phyloP scores from a whole-genome alignment of 2,329 filamentous ascomycete genomes.

The Claviceps arundinis region DNA sequence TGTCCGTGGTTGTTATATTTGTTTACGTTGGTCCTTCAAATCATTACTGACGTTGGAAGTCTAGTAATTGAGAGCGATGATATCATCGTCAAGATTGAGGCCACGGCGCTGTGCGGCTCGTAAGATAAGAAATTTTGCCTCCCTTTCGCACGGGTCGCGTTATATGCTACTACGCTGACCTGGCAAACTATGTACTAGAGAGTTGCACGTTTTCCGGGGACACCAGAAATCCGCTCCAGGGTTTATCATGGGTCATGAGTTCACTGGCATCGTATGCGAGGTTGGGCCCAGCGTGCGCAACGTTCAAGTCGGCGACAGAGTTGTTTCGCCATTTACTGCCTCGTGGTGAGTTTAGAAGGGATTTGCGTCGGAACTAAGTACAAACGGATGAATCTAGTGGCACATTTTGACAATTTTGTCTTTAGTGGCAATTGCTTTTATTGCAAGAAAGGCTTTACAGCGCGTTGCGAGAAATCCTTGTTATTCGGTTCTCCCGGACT shows the following conservation, averaged over 20 bases:
- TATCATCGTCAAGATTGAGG: constrained; percentile 70
- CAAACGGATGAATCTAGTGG: neutral
- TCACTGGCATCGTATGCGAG: constrained; percentile 62
- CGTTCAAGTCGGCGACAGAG: constrained; percentile 59
- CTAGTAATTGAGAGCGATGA: constrained; percentile 56
- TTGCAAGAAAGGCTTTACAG: constrained; percentile 63
- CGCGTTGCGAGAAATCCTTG: constrained; percentile 56
- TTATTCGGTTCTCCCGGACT: constrained; percentile 58
- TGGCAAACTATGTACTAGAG: constrained; percentile 31
- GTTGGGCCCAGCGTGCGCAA: constrained; percentile 54
- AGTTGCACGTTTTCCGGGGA: constrained; percentile 77
- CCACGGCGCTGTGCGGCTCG: constrained; percentile 81
- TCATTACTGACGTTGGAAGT: neutral
- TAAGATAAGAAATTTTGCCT: constrained; percentile 27
- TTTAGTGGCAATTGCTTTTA: constrained; percentile 59
- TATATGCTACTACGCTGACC: neutral
- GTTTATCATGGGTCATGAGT: constrained; percentile 71
- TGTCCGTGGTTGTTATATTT: neutral
- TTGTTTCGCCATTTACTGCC: constrained; percentile 74
- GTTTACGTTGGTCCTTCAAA: neutral
- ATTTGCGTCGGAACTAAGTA: neutral
- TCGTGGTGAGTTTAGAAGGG: constrained; percentile 45
- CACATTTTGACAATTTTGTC: neutral
- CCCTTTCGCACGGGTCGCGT: neutral
- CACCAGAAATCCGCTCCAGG: constrained; percentile 55